Percentiles rank a stretch among this genome's conserved stretches.
Conservation (phyloP, 176 grass and related monocot species). For the Lolium rigidum region DNA sequence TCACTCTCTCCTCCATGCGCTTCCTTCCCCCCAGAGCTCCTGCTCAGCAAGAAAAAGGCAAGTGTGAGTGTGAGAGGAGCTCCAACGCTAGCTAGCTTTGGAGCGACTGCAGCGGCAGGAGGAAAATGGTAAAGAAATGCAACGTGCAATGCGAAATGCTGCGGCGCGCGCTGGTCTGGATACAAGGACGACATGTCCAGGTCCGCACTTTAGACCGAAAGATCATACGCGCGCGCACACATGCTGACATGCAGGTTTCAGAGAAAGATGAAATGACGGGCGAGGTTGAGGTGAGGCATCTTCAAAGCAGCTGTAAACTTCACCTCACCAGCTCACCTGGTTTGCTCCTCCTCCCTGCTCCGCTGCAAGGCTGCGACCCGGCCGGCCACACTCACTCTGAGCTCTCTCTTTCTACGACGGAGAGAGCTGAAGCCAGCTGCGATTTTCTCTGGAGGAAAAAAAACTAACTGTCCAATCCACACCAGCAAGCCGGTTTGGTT, state of each 20-base stretch:
- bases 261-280: neutral
- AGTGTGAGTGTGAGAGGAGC: slow-evolving; percentile 12
- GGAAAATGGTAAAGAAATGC: slow-evolving; percentile 38
- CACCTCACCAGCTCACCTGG: slow-evolving; percentile 30
- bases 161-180: too few relatives aligned
- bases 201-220: slow-evolving; percentile 42
- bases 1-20: slow-evolving; percentile 38
- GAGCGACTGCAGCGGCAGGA: neutral
- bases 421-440: neutral
- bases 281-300: neutral
- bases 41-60: slow-evolving; percentile 35
- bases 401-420: neutral
- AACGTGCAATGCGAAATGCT: neutral
- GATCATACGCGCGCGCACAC: slow-evolving; percentile 37
- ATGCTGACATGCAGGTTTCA: neutral
- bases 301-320: slow-evolving; percentile 38
- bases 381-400: neutral
- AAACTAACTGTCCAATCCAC: slow-evolving; percentile 56
- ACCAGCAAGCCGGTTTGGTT: slow-evolving; percentile 11
- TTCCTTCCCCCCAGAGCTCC: slow-evolving; percentile 9
- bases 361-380: slow-evolving; percentile 7
- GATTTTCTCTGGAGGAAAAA: neutral
- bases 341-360: neutral
- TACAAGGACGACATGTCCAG: slow-evolving; percentile 31
- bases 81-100: slow-evolving; percentile 37